phyloP scores from a whole-genome alignment of 768 basidiomycete genomes.

The Lepiota subincarnata region DNA sequence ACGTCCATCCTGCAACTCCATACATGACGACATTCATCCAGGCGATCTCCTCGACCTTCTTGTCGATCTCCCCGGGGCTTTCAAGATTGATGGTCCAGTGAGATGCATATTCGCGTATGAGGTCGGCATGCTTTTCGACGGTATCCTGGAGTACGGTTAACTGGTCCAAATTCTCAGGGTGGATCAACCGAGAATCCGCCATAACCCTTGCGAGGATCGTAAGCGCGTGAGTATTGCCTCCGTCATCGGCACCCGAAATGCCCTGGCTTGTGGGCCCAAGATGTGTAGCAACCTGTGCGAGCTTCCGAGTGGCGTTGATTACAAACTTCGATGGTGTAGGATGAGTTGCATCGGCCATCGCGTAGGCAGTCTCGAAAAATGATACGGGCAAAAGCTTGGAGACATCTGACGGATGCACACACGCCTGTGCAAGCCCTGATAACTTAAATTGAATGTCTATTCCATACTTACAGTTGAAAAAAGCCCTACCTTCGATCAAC shows the following conservation, averaged over 20 bases:
- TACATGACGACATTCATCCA: slow-evolving; percentile 57
- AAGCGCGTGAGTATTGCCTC: slow-evolving; percentile 41
- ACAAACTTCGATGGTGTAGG: background rate
- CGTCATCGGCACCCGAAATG: slow-evolving; percentile 2
- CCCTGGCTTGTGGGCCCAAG: background rate
- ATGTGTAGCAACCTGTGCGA: slow-evolving; percentile 1
- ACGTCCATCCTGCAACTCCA: slow-evolving; percentile 48
- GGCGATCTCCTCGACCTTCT: slow-evolving; percentile 59
- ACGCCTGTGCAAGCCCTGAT: slow-evolving; percentile 53
- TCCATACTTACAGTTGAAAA: background rate
- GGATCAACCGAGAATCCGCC: slow-evolving; percentile 39
- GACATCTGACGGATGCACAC: slow-evolving; percentile 36
- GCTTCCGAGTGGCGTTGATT: background rate
- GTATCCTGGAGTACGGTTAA: slow-evolving; percentile 28
- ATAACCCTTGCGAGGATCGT: slow-evolving; percentile 52
- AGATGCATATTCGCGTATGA: slow-evolving; percentile 36
- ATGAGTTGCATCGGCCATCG: background rate
- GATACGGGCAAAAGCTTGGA: slow-evolving; percentile 22
- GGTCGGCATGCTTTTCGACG: slow-evolving; percentile 32
- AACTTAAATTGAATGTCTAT: background rate
- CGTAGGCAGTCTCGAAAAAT: slow-evolving; percentile 17
- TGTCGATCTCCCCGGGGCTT: slow-evolving; percentile 34
- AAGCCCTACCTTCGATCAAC: slow-evolving; percentile 51
- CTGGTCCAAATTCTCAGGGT: slow-evolving; percentile 15
- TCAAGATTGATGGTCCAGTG: slow-evolving; percentile 39